Percentiles rank a stretch among this genome's conserved stretches.
These are phyloP conservation scores for Rachicladosporium sp. DNA, from an alignment of 2,329 filamentous ascomycete species.

Conservation along the genomic window DNA sequence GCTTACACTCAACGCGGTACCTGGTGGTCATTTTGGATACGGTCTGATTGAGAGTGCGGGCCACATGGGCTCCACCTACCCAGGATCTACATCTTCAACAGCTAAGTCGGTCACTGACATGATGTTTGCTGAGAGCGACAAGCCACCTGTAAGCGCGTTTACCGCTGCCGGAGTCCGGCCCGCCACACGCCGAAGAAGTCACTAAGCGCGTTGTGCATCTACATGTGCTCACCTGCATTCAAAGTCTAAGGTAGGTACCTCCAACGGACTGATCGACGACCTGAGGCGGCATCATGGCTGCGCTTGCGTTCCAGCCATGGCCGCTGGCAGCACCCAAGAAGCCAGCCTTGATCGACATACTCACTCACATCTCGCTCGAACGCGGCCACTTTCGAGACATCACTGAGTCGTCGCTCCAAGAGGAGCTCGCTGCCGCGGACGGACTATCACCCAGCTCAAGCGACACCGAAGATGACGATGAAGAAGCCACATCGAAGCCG, in stretches of 20 bases:
- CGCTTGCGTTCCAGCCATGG: conserved; percentile 52
- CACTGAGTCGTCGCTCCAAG: conserved; percentile 58
- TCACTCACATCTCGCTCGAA: conserved; percentile 65
- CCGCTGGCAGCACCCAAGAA: conserved; percentile 43
- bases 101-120: no score
- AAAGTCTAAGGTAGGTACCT: no score
- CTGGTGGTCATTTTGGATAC: conserved; percentile 24
- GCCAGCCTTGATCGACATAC: conserved; percentile 58
- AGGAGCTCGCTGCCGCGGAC: conserved; percentile 48
- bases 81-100: no score
- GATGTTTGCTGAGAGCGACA: no score
- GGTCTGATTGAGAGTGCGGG: background rate
- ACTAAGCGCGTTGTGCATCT: no score
- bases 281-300: conserved; percentile 7
- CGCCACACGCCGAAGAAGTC: no score
- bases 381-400: conserved; percentile 73
- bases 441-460: conserved; percentile 30
- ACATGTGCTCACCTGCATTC: no score
- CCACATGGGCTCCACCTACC: no score
- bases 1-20: conserved; percentile 28
- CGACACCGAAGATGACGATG: conserved; percentile 35
- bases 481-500: conserved; percentile 16
- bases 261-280: no score
- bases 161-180: no score
- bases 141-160: no score